Evolutionary conservation across 1,284 basidiomycete genomes (phyloP), one percentile per base, ranked within the genome.

Genomic region (Rugosomyces carneus): DNA sequence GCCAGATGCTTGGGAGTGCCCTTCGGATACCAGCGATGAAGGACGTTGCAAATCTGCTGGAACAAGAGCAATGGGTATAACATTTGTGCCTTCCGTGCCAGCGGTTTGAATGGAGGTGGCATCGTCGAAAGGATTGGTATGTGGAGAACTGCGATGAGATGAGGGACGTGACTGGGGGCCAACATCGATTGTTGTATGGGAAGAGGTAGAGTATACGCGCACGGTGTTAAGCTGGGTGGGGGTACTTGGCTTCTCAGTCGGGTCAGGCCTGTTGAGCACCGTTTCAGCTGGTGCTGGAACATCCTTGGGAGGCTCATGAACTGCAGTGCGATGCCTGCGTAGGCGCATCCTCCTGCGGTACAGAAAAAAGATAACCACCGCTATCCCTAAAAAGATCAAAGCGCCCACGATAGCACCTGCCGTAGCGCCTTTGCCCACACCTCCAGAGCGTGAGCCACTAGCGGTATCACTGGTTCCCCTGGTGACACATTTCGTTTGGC

Each of bases 41-140:
- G 59, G 49, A 35, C 56, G 60, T 37, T 61, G 56, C 6, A 74
- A 72, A 15, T 76, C 75, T 16, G 83, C 76, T n/a, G 82, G 67
- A 29, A 89, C 82, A 42, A 89, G 71, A 3, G 85, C 85, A 53
- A 89, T 90, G 49, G 87, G 87, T 46, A 90, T 90, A 53, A 88
- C 87, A 57, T 90, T 89, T 11, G 87, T 86, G 32, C 76, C 76
- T 59, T 84, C 81, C 9, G 84, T 83, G 43, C 77, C 74, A 16
- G 81, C 80, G 13, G 87, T 89, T 63, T 86, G 83, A 49, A 89
- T 89, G 16, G 86, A 88, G 45, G 83, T 76, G 26, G 62, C 67
- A 59, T 89, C 86, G 32, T 77, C 75, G 63, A 89, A 89, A n/a
- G 86, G 86, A 67, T 89, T 86, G 40, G 66, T 70, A 23, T 26